These are phyloP conservation scores for Phytopythium montanum DNA, from an alignment of 352 stramenopile species.

Conservation along the genomic window DNA sequence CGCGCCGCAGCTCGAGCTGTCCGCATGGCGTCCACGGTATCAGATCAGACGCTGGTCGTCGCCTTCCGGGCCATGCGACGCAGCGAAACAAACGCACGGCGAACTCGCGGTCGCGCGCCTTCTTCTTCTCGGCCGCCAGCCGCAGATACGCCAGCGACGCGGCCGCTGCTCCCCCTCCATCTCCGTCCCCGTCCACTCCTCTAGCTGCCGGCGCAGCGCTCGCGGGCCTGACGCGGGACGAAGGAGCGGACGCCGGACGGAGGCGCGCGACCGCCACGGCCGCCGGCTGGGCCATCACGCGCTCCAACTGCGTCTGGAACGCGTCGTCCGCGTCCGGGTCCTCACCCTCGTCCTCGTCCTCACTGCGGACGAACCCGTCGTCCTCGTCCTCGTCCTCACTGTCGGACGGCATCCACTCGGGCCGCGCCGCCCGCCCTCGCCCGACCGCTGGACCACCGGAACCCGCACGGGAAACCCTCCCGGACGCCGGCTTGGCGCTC, in stretches of 20 bases:
- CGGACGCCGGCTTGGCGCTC: constrained; percentile 45
- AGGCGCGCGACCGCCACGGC: constrained; percentile 17
- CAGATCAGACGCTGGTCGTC: no score
- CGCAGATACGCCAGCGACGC: constrained; percentile 61
- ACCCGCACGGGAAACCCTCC: no score
- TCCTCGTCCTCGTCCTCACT: constrained; percentile 15
- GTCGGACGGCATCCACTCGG: constrained; percentile 16
- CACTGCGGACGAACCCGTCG: constrained; percentile 29
- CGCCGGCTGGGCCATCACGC: constrained; percentile 5
- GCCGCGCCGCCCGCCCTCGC: background rate
- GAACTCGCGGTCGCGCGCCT: constrained; percentile 61
- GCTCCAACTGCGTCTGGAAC: background rate
- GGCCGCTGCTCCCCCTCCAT: constrained; percentile 20
- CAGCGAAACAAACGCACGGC: constrained; percentile 26
- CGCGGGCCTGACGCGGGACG: constrained; percentile 25
- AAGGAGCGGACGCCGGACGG: constrained; percentile 56
- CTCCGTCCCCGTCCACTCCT: constrained; percentile 6
- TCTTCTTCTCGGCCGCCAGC: constrained; percentile 58
- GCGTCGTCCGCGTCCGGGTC: background rate
- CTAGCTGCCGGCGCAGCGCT: background rate
- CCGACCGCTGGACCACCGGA: background rate
- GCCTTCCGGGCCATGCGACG: background rate
- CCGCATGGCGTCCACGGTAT: constrained; percentile 8
- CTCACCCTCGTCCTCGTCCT: constrained; percentile 30
- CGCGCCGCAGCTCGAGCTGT: constrained; percentile 43